Evolutionary conservation across 805 yeast genomes (phyloP).

Genomic region (Wickerhamiella shivajii): DNA sequence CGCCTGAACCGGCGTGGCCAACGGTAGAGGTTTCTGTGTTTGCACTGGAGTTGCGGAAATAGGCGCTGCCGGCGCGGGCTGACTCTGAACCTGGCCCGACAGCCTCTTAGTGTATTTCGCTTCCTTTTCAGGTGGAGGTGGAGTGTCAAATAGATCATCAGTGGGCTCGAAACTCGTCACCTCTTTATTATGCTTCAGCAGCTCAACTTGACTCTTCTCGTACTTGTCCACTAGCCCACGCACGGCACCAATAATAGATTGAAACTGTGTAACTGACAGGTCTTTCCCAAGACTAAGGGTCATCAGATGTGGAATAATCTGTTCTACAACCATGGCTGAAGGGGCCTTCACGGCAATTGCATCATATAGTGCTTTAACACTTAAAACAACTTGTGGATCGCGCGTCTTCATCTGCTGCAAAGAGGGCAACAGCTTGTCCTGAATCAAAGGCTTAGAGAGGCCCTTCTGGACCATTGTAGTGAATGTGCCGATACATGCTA

Average conservation of each 20-base stretch:
- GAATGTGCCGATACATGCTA: slow-evolving; percentile 33
- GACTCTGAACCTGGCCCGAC: too few relatives aligned
- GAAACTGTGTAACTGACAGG: slow-evolving; percentile 31
- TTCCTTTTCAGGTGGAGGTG: too few relatives aligned
- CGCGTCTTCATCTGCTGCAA: slow-evolving; percentile 62
- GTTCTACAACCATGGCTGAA: slow-evolving; percentile 38
- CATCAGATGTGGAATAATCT: slow-evolving; percentile 41
- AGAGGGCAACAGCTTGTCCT: slow-evolving; percentile 71
- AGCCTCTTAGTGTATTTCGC: too few relatives aligned
- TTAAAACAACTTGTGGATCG: slow-evolving; percentile 46
- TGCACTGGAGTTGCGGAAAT: too few relatives aligned
- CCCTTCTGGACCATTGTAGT: slow-evolving; percentile 11
- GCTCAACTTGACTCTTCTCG: slow-evolving; percentile 29
- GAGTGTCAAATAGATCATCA: too few relatives aligned
- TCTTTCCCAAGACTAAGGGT: slow-evolving; percentile 34
- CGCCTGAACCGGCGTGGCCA: too few relatives aligned
- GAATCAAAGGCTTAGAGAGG: slow-evolving; percentile 55
- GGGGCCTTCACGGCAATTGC: slow-evolving; percentile 26
- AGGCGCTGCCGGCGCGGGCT: too few relatives aligned
- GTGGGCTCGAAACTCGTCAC: too few relatives aligned
- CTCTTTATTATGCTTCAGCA: slow-evolving; percentile 11
- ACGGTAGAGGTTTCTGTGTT: too few relatives aligned
- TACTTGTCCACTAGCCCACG: slow-evolving; percentile 30
- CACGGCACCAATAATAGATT: slow-evolving; percentile 27
- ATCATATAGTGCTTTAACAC: slow-evolving; percentile 32